These are phyloP conservation scores for Phytophthora fragariaefolia DNA, from an alignment of 352 stramenopile species.

Conservation along the genomic window DNA sequence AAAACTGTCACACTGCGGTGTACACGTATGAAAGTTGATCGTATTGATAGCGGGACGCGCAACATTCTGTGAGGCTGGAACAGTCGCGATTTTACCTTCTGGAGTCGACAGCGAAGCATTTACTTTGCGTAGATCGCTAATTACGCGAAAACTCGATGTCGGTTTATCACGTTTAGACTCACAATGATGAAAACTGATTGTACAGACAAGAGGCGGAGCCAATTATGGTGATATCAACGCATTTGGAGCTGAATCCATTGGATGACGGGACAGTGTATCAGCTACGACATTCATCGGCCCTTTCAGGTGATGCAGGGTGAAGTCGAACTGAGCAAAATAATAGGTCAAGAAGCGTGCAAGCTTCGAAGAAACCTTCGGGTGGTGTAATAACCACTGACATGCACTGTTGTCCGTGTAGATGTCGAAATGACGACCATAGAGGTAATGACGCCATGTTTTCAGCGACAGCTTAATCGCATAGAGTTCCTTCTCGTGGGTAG, in stretches of 20 bases:
- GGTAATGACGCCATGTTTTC: background rate
- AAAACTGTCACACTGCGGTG: background rate
- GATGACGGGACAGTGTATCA: background rate
- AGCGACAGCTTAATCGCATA: background rate
- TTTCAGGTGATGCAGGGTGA: constrained; percentile 7
- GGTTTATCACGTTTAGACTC: background rate
- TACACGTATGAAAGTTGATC: constrained; percentile 1
- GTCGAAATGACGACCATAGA: constrained; percentile 11
- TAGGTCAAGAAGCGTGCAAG: constrained; percentile 13
- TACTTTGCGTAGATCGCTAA: background rate
- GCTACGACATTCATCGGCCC: constrained; percentile 2
- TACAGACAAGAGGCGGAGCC: background rate
- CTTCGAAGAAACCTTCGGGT: constrained; percentile 13
- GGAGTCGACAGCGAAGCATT: background rate
- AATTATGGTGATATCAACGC: background rate
- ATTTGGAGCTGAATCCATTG: background rate
- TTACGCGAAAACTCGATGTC: background rate
- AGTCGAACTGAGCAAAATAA: constrained; percentile 14
- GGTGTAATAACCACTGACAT: constrained; percentile 11
- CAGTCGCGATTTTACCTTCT: background rate
- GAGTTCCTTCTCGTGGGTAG: background rate
- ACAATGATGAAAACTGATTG: background rate
- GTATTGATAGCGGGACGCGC: background rate
- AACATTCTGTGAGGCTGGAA: background rate
- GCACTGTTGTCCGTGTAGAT: constrained; percentile 15